These are phyloP conservation scores for Paradendryphiella salina DNA, from an alignment of 2,329 filamentous ascomycete species.

Conservation along the genomic window DNA sequence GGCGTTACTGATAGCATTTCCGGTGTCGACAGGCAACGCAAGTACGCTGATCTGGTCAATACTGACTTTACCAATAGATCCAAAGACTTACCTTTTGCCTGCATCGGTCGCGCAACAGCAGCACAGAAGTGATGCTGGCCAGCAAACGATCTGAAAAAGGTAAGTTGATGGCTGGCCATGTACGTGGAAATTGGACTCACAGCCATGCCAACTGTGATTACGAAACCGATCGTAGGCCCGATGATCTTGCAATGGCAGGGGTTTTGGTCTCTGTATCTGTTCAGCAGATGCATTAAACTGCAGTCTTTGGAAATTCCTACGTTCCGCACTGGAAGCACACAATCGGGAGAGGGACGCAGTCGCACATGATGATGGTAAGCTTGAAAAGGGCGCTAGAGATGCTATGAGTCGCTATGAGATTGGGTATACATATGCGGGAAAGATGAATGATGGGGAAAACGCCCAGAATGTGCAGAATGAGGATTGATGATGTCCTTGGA, in stretches of 20 bases:
- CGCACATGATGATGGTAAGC: constrained; percentile 20
- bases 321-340: constrained; percentile 60
- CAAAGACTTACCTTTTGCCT: constrained; percentile 55
- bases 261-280: constrained; percentile 55
- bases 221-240: constrained; percentile 59
- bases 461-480: constrained; percentile 1
- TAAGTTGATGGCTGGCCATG: constrained; percentile 13
- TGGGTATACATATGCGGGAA: neutral
- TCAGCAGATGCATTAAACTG: constrained; percentile 12
- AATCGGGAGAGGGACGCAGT: constrained; percentile 54
- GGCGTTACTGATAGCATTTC: constrained; percentile 54
- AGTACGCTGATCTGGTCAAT: constrained; percentile 51
- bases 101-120: constrained; percentile 60
- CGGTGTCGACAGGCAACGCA: constrained; percentile 57
- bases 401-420: neutral
- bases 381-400: neutral
- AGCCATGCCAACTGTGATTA: constrained; percentile 54
- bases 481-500: constrained; percentile 2
- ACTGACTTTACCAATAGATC: neutral
- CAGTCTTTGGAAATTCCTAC: constrained; percentile 23
- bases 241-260: constrained; percentile 62
- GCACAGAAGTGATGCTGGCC: constrained; percentile 59
- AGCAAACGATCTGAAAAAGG: constrained; percentile 54
- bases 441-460: neutral
- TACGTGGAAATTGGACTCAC: constrained; percentile 44